Evolutionary conservation across 306 rosid species (phyloP), one percentile per base, ranked within the genome.

Genomic region (Gastrolobium villosum): DNA sequence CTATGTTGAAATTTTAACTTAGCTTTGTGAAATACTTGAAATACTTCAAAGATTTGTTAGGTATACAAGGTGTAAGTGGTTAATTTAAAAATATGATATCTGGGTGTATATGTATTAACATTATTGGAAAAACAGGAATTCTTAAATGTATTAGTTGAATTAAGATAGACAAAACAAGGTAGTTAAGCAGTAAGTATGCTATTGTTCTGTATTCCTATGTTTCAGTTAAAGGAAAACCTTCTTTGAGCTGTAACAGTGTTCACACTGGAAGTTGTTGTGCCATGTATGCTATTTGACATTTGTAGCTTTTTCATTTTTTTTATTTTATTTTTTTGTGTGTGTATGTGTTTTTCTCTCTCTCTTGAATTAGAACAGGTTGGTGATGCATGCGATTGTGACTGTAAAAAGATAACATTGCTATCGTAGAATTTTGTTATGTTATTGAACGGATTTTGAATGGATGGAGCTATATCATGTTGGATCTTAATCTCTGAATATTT

Each of bases 91-190:
- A 52, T 6, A 14, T 15, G 30, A 7, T 66, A 34, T 39, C 26
- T 3, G 5, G 44, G 75, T 56, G 7, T 52, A 45, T 34, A 49
- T 61, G 45, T 9, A 68, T 57, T 57, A 64, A 45, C 48, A 41
- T 11, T 31, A 49, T 20, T 48, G 74, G 45, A 30, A 26, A 28
- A 75, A 26, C 10, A 7, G 2, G n/a, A 64, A 55, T 3, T 70
- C 43, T 74, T 49, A 11, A 35, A 41, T 49, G 32, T 36, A 10
- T 36, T 36, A 15, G 26, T 72, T 67, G 76, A 73, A 72, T 84
- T 40, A 57, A 30, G 37, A 31, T 72, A 43, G 75, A 40, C 31
- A 39, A 48, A 56, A 31, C 20, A 40, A 65, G 70, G 44, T 61
- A 34, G 52, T 15, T 36, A 35, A 39, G 36, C 3, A 13, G 46